Evolutionary conservation across 176 grass and related monocot genomes (phyloP).

Genomic region (Typha latifolia): DNA sequence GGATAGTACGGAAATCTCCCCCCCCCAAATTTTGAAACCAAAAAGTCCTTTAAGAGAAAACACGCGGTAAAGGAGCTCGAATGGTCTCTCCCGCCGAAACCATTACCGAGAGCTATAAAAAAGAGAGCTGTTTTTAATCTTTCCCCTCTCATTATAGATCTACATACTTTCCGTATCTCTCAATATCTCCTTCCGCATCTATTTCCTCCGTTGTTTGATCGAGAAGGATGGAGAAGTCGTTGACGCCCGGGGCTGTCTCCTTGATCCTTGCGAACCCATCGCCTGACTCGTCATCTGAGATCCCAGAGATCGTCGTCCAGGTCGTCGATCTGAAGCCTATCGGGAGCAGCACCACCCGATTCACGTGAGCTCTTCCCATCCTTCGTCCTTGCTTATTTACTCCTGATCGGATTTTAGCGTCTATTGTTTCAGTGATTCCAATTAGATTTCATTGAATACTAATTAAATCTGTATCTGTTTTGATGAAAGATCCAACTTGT

Average conservation of each 20-base stretch:
- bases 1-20: neutral
- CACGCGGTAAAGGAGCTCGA: neutral
- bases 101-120: neutral
- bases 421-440: too few species aligned
- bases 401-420: too few species aligned
- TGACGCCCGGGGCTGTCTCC: slow-evolving; percentile 51
- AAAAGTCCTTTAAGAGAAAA: neutral
- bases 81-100: neutral
- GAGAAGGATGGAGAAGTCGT: slow-evolving; percentile 7
- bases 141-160: neutral
- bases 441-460: too few species aligned
- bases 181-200: neutral
- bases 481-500: too few species aligned
- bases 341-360: slow-evolving; percentile 52
- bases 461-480: too few species aligned
- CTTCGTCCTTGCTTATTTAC: too few species aligned
- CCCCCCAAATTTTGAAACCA: neutral
- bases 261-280: slow-evolving; percentile 40
- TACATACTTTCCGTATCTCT: neutral
- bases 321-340: slow-evolving; percentile 87
- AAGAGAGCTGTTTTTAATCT: neutral
- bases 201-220: neutral
- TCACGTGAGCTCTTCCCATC: slow-evolving; percentile 39
- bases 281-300: slow-evolving; percentile 24
- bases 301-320: slow-evolving; percentile 63